These are phyloP conservation scores for Heracleum sosnowskyi DNA, from an alignment of 129 eudicot species.

Conservation along the genomic window DNA sequence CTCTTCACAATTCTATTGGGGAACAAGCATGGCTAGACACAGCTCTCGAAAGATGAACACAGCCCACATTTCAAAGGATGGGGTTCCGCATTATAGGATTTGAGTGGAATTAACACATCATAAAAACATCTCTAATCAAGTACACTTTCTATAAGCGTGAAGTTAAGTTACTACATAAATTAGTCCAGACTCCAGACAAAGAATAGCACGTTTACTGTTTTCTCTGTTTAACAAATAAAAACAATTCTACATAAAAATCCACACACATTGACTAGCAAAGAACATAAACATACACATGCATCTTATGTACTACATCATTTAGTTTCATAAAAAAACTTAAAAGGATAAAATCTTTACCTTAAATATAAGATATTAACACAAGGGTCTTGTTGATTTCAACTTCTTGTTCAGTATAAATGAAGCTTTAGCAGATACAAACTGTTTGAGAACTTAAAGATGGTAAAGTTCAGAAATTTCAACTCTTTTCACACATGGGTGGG, in stretches of 20 bases:
- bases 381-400: constrained; percentile 7
- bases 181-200: constrained; percentile 65
- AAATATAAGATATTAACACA: background rate
- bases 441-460: background rate
- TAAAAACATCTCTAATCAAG: constrained; percentile 28
- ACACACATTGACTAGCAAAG: constrained; percentile 30
- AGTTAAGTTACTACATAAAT: constrained; percentile 15
- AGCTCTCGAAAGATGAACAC: constrained; percentile 65
- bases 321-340: background rate
- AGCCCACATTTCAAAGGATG: constrained; percentile 46
- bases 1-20: constrained; percentile 8
- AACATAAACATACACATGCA: background rate
- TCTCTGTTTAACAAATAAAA: background rate
- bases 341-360: constrained; percentile 31
- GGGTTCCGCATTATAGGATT: constrained; percentile 14
- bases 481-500: background rate
- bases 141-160: constrained; percentile 39
- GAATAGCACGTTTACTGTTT: constrained; percentile 55
- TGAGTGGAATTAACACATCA: constrained; percentile 25
- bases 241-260: background rate
- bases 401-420: background rate
- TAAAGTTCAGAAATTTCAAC: background rate
- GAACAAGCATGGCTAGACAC: constrained; percentile 75
- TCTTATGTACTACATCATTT: background rate
- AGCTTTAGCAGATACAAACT: background rate